Base-by-base conservation (phyloP, 331 rosid species). In the Dryas integrifolia region DNA sequence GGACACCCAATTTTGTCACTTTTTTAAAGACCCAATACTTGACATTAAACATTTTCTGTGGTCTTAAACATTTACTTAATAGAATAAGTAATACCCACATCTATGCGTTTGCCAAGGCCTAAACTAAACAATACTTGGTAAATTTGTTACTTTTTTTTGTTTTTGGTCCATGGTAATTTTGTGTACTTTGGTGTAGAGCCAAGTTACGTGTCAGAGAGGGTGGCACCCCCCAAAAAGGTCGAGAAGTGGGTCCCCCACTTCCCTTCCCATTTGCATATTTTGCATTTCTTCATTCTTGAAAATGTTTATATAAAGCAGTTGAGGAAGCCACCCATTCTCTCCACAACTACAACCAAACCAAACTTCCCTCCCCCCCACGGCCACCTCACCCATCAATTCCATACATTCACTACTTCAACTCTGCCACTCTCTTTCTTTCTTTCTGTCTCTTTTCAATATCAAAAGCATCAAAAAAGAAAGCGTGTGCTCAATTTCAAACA, bases 291-390 rank as follows among this genome's bases (percentile, higher is more conserved):
- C 70, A 35, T 50, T 60, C 68, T 60, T 62, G 52, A 50, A 73
- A 80, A 59, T 9, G 57, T 73, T 12, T 64, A 77, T 86, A 83
- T 85, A 86, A 85, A 81, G 77, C 76, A 76, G 74, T 60, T 51
- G 77, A 45, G 74, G 58, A 9, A 45, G 66, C 64, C 9, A 40
- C 66, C 21, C 47, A 1, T 70, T 61, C 67, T 72, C 5, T 16
- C 8, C 65, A 38, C 8, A 35, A 41, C 74, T 13, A 9, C 24
- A 30, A 45, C 58, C 14, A 59, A 72, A n/a, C 50, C 48, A 49
- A 9, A 24, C 72, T 41, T 7, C 15, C 43, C 44, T 41, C 64
- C 51, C 14, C 26, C 43, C 55, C 15, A 44, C 14, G 6, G 13
- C 15, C 26, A 30, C 9, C 65, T 15, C 43, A 16, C 77, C 50